These are phyloP conservation scores for Choanephora cucurbitarum DNA, from an alignment of 371 early-diverging fungal species.

Conservation along the genomic window DNA sequence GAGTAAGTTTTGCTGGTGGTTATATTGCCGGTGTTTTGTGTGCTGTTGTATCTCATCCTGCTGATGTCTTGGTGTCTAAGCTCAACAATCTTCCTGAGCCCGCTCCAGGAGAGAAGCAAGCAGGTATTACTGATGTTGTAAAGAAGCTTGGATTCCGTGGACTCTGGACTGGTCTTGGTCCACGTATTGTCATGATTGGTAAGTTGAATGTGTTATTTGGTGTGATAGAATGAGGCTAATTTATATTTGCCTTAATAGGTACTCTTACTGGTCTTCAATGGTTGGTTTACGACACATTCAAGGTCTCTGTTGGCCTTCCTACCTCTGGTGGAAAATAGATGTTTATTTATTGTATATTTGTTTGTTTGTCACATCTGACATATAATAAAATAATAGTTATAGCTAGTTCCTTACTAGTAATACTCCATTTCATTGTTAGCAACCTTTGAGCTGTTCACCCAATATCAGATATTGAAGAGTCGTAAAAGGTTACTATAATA, in stretches of 20 bases:
- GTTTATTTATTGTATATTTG: no score
- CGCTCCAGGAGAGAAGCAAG: slow-evolving; percentile 54
- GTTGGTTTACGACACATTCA: slow-evolving; percentile 30
- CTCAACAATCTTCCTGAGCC: slow-evolving; percentile 76
- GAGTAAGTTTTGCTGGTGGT: slow-evolving; percentile 85
- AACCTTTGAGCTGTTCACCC: no score
- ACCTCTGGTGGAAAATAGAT: slow-evolving; percentile 22
- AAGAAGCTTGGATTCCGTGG: slow-evolving; percentile 64
- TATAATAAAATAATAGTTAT: no score
- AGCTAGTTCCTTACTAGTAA: no score
- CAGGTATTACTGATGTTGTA: slow-evolving; percentile 54
- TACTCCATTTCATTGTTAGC: no score
- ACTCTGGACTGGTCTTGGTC: slow-evolving; percentile 66
- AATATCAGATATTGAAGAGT: no score
- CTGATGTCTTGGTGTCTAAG: slow-evolving; percentile 93
- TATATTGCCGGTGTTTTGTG: slow-evolving; percentile 91
- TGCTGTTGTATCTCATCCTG: slow-evolving; percentile 95
- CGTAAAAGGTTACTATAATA: no score
- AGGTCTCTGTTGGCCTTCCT: slow-evolving; percentile 33
- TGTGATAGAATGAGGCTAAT: no score
- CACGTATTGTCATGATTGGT: slow-evolving; percentile 79
- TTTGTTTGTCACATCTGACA: no score
- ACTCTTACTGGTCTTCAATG: slow-evolving; percentile 73
- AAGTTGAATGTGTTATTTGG: no score
- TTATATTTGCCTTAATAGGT: background rate